Conservation (phyloP, 2,329 filamentous ascomycete genomes). For the Aspergillus sp. region DNA sequence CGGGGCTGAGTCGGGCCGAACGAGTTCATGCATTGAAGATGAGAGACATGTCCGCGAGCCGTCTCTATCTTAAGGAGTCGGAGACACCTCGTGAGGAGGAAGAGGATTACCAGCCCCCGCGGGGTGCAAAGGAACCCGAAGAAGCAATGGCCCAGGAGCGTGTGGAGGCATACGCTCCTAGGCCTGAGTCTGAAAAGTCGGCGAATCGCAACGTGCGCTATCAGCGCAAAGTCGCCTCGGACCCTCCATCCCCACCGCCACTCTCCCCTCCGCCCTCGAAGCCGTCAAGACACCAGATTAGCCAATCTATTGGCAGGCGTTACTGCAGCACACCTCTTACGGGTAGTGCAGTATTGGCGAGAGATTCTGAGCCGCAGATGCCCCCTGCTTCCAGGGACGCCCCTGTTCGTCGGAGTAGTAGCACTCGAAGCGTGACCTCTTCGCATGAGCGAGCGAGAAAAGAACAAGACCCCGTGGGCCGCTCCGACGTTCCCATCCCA, state of each 20-base stretch:
- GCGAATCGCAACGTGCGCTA: constrained; percentile 10
- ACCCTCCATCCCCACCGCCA: constrained; percentile 30
- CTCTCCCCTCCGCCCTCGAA: constrained; percentile 27
- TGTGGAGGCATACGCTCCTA: background rate
- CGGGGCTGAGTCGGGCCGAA: constrained; percentile 23
- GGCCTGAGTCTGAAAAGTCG: constrained; percentile 11
- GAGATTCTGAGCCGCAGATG: constrained; percentile 15
- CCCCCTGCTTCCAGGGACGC: constrained; percentile 14
- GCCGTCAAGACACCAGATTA: constrained; percentile 19
- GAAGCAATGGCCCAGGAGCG: background rate
- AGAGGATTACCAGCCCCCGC: background rate
- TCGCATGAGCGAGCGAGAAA: constrained; percentile 21
- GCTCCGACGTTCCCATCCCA: constrained; percentile 38
- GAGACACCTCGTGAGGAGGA: constrained; percentile 6
- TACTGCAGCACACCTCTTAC: constrained; percentile 21
- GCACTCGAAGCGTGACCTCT: constrained; percentile 25
- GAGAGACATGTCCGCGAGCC: constrained; percentile 31
- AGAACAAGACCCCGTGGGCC: constrained; percentile 19
- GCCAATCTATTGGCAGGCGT: constrained; percentile 14
- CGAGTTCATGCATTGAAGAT: constrained; percentile 30
- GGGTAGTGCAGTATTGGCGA: background rate
- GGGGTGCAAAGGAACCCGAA: background rate
- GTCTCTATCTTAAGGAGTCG: constrained; percentile 18
- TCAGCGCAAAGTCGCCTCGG: constrained; percentile 24
- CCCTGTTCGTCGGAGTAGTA: constrained; percentile 26